Evolutionary conservation across 441 rosid genomes (phyloP).

Genomic region (Eruca vesicaria): DNA sequence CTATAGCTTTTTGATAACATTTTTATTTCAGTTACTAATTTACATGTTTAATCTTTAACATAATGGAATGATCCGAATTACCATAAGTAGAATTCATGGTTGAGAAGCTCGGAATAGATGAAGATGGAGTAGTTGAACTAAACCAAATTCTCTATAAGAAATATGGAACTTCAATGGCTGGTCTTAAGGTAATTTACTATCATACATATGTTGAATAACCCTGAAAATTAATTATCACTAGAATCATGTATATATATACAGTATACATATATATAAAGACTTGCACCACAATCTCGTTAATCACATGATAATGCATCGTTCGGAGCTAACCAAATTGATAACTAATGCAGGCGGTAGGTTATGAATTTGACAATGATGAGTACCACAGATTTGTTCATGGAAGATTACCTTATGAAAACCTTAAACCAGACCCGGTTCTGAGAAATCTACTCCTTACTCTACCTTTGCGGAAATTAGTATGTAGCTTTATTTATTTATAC

Average conservation of each 20-base stretch:
- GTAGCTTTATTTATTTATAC: not conserved
- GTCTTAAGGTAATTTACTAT: conserved; percentile 49
- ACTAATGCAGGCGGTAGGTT: conserved; percentile 54
- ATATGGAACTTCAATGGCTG: conserved; percentile 80
- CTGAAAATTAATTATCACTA: not conserved
- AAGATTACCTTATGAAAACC: conserved; percentile 56
- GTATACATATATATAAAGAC: too few relatives aligned
- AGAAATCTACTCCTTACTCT: conserved; percentile 49
- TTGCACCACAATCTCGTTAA: not conserved
- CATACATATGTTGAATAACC: not conserved
- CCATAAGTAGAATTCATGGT: conserved; percentile 47
- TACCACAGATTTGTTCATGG: conserved; percentile 66
- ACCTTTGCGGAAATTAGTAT: conserved; percentile 57
- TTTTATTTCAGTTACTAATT: not conserved
- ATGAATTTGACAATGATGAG: conserved; percentile 56
- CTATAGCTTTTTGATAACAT: not conserved
- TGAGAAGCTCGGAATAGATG: conserved; percentile 56
- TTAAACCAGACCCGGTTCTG: conserved; percentile 61
- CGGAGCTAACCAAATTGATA: not conserved
- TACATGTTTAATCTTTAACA: not conserved
- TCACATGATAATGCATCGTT: not conserved
- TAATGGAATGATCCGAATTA: not conserved
- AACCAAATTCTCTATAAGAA: conserved; percentile 49
- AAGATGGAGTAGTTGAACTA: conserved; percentile 41
- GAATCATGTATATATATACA: not conserved